Percentiles rank a stretch among this genome's conserved stretches.
phyloP scores from a whole-genome alignment of 768 basidiomycete species.

The Austroboletus eburneus region DNA sequence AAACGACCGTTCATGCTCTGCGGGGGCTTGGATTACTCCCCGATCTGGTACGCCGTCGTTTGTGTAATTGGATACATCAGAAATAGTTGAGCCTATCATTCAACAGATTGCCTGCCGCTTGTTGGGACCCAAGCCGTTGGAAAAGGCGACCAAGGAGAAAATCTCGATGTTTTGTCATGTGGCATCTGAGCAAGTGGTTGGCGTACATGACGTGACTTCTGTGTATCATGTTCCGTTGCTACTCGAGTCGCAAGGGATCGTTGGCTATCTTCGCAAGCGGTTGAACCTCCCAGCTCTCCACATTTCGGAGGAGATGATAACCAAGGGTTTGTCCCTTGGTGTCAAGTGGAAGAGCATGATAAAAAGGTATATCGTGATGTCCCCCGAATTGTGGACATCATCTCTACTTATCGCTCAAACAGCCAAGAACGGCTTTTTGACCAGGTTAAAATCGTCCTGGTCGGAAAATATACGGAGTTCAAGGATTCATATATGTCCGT shows the following conservation, averaged over 20 bases:
- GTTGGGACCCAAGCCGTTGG: conserved; percentile 74
- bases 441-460: conserved; percentile 81
- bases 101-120: conserved; percentile 88
- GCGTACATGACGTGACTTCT: conserved; percentile 93
- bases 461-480: conserved; percentile 96
- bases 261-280: conserved; percentile 76
- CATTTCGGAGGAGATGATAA: conserved; percentile 52
- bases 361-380: conserved; percentile 49
- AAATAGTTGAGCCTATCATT: no score
- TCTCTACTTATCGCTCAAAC: conserved; percentile 6
- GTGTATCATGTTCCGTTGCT: conserved; percentile 97
- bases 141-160: conserved; percentile 84
- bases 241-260: conserved; percentile 87
- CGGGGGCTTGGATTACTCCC: conserved; percentile 90
- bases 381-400: background rate
- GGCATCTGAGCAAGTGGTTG: conserved; percentile 80
- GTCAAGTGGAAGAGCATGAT: conserved; percentile 82
- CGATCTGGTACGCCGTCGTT: conserved; percentile 63
- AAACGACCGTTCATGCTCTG: conserved; percentile 92
- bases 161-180: conserved; percentile 99
- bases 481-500: conserved; percentile 99
- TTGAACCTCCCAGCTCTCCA: conserved; percentile 64
- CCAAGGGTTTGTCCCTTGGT: conserved; percentile 62
- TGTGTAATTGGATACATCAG: background rate
- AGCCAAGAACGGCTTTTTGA: conserved; percentile 96